Percentiles rank a stretch among this genome's conserved stretches.
Conservation (phyloP, 1,284 basidiomycete species). For the Rhodotorula sp. region DNA sequence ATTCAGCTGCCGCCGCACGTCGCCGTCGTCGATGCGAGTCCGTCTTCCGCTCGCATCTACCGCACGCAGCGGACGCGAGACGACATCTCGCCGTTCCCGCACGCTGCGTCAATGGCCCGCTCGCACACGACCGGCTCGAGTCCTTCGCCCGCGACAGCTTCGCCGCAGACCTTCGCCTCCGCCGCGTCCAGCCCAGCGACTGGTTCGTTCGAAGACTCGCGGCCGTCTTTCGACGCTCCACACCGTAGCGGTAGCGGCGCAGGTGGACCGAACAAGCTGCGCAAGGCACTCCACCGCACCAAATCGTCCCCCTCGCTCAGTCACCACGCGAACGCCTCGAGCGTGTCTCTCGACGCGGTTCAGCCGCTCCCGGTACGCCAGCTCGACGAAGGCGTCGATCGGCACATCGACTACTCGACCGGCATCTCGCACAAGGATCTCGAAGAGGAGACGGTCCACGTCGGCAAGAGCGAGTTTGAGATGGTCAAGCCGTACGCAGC, state of each 20-base stretch:
- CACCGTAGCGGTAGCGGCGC: neutral
- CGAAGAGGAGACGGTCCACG: constrained; percentile 30
- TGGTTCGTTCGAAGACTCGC: neutral
- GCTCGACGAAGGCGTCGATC: neutral
- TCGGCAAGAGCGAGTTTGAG: constrained; percentile 32
- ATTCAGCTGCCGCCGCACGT: neutral
- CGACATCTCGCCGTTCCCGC: no score
- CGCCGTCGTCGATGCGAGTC: neutral
- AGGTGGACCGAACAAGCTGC: constrained; percentile 13
- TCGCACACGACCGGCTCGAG: no score
- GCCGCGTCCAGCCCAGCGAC: neutral
- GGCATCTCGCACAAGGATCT: constrained; percentile 32
- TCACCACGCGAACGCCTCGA: neutral
- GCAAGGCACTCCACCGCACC: constrained; percentile 13
- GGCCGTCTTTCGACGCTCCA: neutral
- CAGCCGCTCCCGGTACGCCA: neutral
- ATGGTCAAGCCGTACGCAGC: constrained; percentile 30
- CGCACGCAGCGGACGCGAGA: neutral
- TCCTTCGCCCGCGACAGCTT: neutral
- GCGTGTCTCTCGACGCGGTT: neutral
- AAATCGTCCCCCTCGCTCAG: constrained; percentile 5
- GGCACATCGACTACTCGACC: constrained; percentile 12
- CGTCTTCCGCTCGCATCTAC: neutral
- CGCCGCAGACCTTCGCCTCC: neutral
- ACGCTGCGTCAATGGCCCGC: no score